Evolutionary conservation across 257 asterid genomes (phyloP), one percentile per base, ranked within the genome.

Genomic region (Solanum megistacrolobum): DNA sequence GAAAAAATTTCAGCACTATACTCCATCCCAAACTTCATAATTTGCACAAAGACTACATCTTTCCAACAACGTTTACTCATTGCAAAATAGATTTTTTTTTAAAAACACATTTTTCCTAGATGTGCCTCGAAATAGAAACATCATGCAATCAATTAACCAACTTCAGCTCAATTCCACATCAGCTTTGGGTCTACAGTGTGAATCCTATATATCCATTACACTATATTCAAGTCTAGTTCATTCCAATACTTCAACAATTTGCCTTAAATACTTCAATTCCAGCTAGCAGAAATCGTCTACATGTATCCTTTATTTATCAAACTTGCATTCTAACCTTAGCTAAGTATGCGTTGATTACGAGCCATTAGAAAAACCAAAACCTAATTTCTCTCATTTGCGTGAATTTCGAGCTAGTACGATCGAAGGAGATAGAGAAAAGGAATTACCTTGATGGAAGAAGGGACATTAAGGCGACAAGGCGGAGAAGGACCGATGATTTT

Each of bases 401-500:
- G 25, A 78, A 76, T 38, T 75, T 75, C 55, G 83, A 32, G 75
- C 38, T 20, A 71, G 2, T 71, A 71, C 78, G 11, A 68, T 71
- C 78, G 39, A 71, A 71, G 12, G n/a, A 71, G 39, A 71, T 2
- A 21, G 41, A 32, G 23, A 71, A 71, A 32, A 71, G 25, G 41
- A 32, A 32, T 3, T 93, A 96, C 99, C 89, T 93, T 94, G 89
- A 96, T 90, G 10, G 93, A 39, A 89, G 98, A 93, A 39, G 98
- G 94, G 79, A 96, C 92, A 85, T 83, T 72, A 60, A 96, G 94
- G 89, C 96, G 95, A 92, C 92, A 92, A 32, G 95, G 94, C 87
- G 96, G 96, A 81, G 92, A 91, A 86, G 99, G 99, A 16, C 99
- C 99, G 85, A 96, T 92, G 43, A 93, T 89, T 27, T 93, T 96